phyloP scores from a whole-genome alignment of 257 asterid species.

The Salvia miltiorrhiza region DNA sequence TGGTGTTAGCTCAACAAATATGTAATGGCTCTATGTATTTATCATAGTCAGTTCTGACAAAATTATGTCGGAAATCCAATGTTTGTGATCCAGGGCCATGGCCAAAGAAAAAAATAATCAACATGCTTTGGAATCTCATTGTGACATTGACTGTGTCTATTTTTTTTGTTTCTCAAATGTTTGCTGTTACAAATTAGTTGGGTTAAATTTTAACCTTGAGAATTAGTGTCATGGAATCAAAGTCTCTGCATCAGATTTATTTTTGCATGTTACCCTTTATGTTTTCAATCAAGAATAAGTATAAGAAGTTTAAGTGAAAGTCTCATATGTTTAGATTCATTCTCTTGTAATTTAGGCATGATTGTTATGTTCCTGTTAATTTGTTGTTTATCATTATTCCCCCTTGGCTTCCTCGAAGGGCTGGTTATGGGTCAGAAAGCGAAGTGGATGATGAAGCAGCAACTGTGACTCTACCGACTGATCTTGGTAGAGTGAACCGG shows the following conservation, averaged over 20 bases:
- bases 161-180: neutral
- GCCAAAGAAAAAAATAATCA: neutral
- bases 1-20: neutral
- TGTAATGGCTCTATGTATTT: neutral
- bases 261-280: neutral
- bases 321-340: neutral
- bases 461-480: slow-evolving; percentile 63
- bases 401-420: slow-evolving; percentile 41
- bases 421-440: slow-evolving; percentile 96
- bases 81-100: neutral
- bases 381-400: neutral
- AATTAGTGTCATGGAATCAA: neutral
- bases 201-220: neutral
- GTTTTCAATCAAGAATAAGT: neutral
- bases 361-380: neutral
- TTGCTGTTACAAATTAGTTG: neutral
- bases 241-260: neutral
- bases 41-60: neutral
- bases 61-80: neutral
- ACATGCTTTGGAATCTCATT: neutral
- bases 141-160: too few relatives aligned
- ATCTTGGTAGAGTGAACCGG: slow-evolving; percentile 74
- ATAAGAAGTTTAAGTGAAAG: neutral
- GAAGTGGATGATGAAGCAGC: slow-evolving; percentile 94
- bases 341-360: neutral